These are phyloP conservation scores for Kuraishia piskuri DNA, from an alignment of 805 yeast species.

Conservation along the genomic window DNA sequence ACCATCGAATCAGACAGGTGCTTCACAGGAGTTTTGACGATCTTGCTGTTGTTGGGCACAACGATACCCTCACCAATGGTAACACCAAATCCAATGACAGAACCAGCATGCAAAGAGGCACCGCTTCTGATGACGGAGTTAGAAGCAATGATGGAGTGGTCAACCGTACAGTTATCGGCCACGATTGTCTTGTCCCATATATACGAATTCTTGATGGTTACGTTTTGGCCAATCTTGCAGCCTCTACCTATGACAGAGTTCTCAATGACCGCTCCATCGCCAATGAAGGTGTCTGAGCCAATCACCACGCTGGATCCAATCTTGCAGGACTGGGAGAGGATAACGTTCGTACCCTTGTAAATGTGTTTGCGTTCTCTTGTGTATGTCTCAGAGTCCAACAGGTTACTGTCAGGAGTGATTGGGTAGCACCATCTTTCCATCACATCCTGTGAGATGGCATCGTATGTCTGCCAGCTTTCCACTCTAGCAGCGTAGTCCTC, in stretches of 20 bases:
- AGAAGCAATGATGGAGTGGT: slow-evolving; percentile 65
- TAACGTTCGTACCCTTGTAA: slow-evolving; percentile 83
- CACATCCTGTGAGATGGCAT: slow-evolving; percentile 83
- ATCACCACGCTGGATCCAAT: slow-evolving; percentile 75
- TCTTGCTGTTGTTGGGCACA: slow-evolving; percentile 41
- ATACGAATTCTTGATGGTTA: slow-evolving; percentile 61
- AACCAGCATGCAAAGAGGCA: slow-evolving; percentile 53
- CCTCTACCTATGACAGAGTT: slow-evolving; percentile 80
- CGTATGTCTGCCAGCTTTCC: slow-evolving; percentile 91
- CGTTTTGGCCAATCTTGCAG: slow-evolving; percentile 78
- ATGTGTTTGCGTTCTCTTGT: slow-evolving; percentile 77
- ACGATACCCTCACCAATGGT: slow-evolving; percentile 44
- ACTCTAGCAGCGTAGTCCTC: slow-evolving; percentile 89
- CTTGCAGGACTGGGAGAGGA: slow-evolving; percentile 87
- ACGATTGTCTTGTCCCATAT: slow-evolving; percentile 80
- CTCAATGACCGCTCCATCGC: slow-evolving; percentile 58
- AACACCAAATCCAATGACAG: slow-evolving; percentile 74
- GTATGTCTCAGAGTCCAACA: slow-evolving; percentile 63
- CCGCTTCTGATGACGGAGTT: slow-evolving; percentile 45
- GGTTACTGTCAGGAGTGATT: slow-evolving; percentile 77
- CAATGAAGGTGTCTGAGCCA: slow-evolving; percentile 70
- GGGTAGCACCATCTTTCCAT: slow-evolving; percentile 92
- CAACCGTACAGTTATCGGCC: slow-evolving; percentile 52
- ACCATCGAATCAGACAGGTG: slow-evolving; percentile 18
- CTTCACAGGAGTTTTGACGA: slow-evolving; percentile 39